A percentile compares a stretch with the other conserved stretches of the same genome.
Conservation (phyloP, 805 yeast genomes). For the Lachancea dasiensis region DNA sequence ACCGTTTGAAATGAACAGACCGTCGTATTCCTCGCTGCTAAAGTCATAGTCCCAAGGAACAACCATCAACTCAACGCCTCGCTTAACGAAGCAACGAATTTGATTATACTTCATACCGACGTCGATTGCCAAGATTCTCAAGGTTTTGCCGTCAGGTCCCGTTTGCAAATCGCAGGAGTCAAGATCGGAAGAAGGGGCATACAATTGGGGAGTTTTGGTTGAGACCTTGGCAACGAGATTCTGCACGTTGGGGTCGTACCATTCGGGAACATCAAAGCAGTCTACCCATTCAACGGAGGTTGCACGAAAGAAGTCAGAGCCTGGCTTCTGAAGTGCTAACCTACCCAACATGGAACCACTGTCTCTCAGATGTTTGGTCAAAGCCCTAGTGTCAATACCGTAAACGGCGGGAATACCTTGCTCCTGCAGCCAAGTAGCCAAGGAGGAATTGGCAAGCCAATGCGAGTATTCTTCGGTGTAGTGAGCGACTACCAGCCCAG, state of each 20-base stretch:
- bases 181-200: conserved; percentile 55
- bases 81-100: conserved; percentile 89
- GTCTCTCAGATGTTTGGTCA: conserved; percentile 89
- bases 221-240: conserved; percentile 93
- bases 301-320: conserved; percentile 29
- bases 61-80: conserved; percentile 93
- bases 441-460: conserved; percentile 83
- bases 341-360: conserved; percentile 93
- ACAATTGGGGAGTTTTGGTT: conserved; percentile 64
- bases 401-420: conserved; percentile 93
- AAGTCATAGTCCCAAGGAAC: conserved; percentile 95
- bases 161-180: conserved; percentile 37
- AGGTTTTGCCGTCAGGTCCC: conserved; percentile 66
- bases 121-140: conserved; percentile 86
- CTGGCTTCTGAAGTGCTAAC: conserved; percentile 53
- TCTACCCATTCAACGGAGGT: conserved; percentile 48
- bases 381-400: conserved; percentile 94
- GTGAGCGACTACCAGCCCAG: conserved; percentile 94
- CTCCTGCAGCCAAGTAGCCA: conserved; percentile 89
- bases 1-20: conserved; percentile 94
- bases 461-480: conserved; percentile 96
- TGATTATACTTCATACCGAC: conserved; percentile 98
- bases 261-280: conserved; percentile 70
- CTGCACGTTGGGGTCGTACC: conserved; percentile 87
- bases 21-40: conserved; percentile 78